These are phyloP conservation scores for Epichloe uncinata DNA, from an alignment of 2,329 filamentous ascomycete genomes.

Conservation along the genomic window DNA sequence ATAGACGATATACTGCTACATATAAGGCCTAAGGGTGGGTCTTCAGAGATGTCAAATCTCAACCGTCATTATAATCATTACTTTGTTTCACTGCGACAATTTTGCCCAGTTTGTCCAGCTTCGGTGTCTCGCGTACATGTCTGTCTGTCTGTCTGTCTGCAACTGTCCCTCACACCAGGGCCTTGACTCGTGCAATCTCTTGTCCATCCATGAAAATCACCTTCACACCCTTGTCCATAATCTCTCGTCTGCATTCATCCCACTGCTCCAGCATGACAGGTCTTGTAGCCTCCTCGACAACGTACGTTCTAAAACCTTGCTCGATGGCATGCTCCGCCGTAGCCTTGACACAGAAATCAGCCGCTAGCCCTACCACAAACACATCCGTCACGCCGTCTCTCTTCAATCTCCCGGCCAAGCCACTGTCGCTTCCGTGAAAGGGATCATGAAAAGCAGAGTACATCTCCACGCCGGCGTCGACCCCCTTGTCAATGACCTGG, in stretches of 20 bases:
- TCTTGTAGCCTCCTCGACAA: slow-evolving; percentile 67
- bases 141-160: not conserved
- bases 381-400: slow-evolving; percentile 57
- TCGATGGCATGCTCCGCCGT: slow-evolving; percentile 67
- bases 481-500: slow-evolving; percentile 63
- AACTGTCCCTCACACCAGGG: not conserved
- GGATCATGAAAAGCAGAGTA: slow-evolving; percentile 85
- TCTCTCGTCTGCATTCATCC: slow-evolving; percentile 37
- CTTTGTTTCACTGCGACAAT: not conserved
- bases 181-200: slow-evolving; percentile 12
- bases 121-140: not conserved
- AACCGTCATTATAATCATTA: not conserved
- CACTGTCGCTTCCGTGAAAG: slow-evolving; percentile 52
- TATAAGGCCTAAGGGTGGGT: not conserved
- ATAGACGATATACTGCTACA: slow-evolving; percentile 3
- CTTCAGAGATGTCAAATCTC: not conserved
- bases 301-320: slow-evolving; percentile 63
- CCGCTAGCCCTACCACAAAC: slow-evolving; percentile 74
- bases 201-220: slow-evolving; percentile 34
- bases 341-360: slow-evolving; percentile 76
- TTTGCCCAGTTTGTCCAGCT: too few relatives aligned
- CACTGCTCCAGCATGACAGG: slow-evolving; percentile 53
- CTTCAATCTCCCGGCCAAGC: slow-evolving; percentile 45
- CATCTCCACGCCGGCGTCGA: slow-evolving; percentile 67
- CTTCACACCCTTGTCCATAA: slow-evolving; percentile 45